Evolutionary conservation across 1,139 yeast genomes (phyloP), one percentile per base, ranked within the genome.

Genomic region (Hansenula anomala): DNA sequence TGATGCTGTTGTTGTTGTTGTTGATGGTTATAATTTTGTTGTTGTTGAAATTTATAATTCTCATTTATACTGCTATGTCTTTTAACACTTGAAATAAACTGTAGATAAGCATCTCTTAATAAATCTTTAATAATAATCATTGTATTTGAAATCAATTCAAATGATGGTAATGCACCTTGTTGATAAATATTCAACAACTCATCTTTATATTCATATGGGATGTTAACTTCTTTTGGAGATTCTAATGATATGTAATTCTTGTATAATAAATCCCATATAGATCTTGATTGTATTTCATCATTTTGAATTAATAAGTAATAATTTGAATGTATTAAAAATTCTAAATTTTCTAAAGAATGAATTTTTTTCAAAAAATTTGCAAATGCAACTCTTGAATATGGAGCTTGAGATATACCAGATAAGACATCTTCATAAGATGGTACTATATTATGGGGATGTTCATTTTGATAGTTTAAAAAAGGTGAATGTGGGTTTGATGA

Each of bases 261-360:
- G 28, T 36, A 48, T 15, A 52, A 42, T 35, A 39, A 40, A 16
- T 41, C 36, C 56, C 56, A 52, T 4, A 46, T 33, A n/a, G n/a
- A 24, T 39, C 46, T 6, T 14, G n/a, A n/a, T 28, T 38, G 25
- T 18, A 13, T 6, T n/a, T 28, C n/a, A 13, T 12, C 4, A 27
- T 16, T 34, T 20, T 20, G 22, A 22, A 23, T 33, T n/a, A n/a
- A n/a, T 32, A 49, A 34, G 28, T 39, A 46, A 26, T 41, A 43
- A 16, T 49, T 43, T 14, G 55, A 47, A n/a, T 39, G 37, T 22
- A 49, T 42, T 20, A 52, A 42, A 34, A 52, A 52, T 35, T 52
- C 56, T 23, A 52, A 30, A 41, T 52, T 52, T 37, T 52, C 56
- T 19, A 52, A 44, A 36, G 51, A 51, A 33, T 52, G 56, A 14